Base-by-base conservation (phyloP, 768 basidiomycete species). In the Brasilioporus rufonigricans region DNA sequence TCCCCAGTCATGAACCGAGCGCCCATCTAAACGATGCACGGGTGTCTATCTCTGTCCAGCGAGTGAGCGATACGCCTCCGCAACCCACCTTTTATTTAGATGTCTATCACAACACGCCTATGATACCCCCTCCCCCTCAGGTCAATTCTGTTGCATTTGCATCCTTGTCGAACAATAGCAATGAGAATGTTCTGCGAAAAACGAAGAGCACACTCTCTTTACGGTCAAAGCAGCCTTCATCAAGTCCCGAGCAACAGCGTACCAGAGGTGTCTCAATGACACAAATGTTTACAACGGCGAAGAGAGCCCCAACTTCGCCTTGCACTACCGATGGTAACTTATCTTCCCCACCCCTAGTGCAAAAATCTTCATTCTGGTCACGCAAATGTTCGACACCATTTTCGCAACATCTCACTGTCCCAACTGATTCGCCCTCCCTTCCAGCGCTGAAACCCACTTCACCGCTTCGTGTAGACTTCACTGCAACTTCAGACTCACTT, bases 281-380 rank as follows among this genome's bases (percentile, higher is more conserved):
- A 14, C 72, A 80, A 4, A 56, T 72, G n/a, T 67, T 66, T 43
- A 62, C 72, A 8, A 73, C 78, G 24, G 50, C 65, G 12, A 83
- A 83, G 61, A 76, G 73, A 24, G 74, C 71, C n/a, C 75, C 76
- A 48, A 75, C 76, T 43, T 67, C 48, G 12, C 48, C 56, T 35
- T 33, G 72, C 69, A 38, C 60, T 56, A 56, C 67, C 58, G 38
- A 60, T 27, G 57, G 48, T 26, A 33, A 56, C 23, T 33, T 65
- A 36, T 53, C 70, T 19, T 67, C 76, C 8, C 80, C 77, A 38
- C 62, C 75, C 5, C 58, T 86, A 31, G 70, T 77, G 12, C 80
- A 85, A 48, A 83, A 82, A 65, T 63, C 82, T 11, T 89, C 88
- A 7, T 88, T 89, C 62, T 89, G 87, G 86, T 74, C 72, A 44